Conservation (phyloP, 768 basidiomycete genomes). For the Tulasnella sp. region DNA sequence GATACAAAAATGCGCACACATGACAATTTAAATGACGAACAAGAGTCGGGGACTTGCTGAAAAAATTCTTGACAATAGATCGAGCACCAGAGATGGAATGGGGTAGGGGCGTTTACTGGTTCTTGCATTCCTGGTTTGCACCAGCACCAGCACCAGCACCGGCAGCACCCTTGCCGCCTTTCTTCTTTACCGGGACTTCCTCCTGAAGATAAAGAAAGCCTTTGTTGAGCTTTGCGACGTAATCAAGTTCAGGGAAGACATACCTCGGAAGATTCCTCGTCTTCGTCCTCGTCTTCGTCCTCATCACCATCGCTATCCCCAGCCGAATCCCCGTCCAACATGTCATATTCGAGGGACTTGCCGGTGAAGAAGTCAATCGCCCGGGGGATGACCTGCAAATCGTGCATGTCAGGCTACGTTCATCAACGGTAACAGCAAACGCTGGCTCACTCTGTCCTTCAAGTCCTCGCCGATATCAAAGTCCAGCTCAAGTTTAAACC, state of each 20-base stretch:
- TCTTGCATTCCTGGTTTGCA: constrained; percentile 7
- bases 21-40: not conserved
- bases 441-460: constrained; percentile 69
- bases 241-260: not conserved
- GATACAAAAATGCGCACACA: not conserved
- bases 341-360: constrained; percentile 76
- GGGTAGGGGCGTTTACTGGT: not conserved
- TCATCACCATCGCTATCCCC: constrained; percentile 24
- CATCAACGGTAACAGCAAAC: not conserved
- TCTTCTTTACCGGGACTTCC: not conserved
- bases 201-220: not conserved
- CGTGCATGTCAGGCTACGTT: not conserved
- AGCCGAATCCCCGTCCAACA: constrained; percentile 24
- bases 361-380: constrained; percentile 97
- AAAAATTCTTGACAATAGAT: not conserved
- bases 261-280: constrained; percentile 27
- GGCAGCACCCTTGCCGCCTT: constrained; percentile 3
- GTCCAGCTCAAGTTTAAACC: constrained; percentile 89
- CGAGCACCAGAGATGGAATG: not conserved
- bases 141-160: not conserved
- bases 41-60: not conserved
- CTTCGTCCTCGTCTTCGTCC: constrained; percentile 36
- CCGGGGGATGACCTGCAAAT: constrained; percentile 72
- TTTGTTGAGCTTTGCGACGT: not conserved
- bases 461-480: constrained; percentile 98